phyloP scores from a whole-genome alignment of 768 basidiomycete genomes.

The Mycena vulgaris region DNA sequence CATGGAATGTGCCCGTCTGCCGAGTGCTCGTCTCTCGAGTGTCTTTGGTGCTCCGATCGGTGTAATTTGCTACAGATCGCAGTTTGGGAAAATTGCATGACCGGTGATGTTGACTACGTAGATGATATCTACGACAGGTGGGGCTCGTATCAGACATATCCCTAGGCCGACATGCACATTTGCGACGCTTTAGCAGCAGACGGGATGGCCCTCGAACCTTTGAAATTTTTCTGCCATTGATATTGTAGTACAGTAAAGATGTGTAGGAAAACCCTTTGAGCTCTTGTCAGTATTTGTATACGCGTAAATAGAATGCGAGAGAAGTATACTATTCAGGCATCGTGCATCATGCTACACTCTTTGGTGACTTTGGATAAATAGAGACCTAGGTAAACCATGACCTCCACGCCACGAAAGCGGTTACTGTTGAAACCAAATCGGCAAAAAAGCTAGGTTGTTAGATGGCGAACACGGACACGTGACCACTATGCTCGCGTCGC shows the following conservation, averaged over 20 bases:
- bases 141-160: too few species aligned
- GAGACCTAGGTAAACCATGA: background rate
- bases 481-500: background rate
- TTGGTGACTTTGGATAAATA: background rate
- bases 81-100: too few species aligned
- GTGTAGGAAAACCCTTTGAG: background rate
- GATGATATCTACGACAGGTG: too few species aligned
- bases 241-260: background rate
- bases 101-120: too few species aligned
- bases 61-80: too few species aligned
- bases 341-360: background rate
- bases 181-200: background rate
- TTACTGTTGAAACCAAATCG: background rate
- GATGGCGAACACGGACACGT: background rate
- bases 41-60: too few species aligned
- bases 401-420: background rate
- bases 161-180: background rate
- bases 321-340: background rate
- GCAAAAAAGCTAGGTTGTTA: background rate
- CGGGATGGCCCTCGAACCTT: background rate
- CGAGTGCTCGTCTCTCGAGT: too few species aligned
- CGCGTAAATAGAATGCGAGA: conserved; percentile 1
- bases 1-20: too few species aligned
- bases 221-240: background rate
- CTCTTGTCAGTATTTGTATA: conserved; percentile 2